Evolutionary conservation across 495 filamentous ascomycete species (phyloP).

Genomic region (Filosporella fistucella): DNA sequence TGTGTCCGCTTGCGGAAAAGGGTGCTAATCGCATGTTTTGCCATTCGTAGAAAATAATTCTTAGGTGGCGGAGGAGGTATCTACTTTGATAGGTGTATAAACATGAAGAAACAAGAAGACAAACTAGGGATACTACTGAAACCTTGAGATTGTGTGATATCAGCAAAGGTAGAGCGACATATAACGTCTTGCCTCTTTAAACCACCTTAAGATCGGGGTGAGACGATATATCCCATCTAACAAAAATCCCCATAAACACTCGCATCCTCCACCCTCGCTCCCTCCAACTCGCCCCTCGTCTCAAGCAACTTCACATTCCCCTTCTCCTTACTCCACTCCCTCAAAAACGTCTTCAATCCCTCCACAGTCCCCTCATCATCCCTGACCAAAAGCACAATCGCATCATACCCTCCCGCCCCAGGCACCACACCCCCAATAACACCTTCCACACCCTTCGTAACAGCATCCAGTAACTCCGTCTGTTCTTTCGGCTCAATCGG

Average conservation of each 20-base stretch:
- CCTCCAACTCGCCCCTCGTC: slow-evolving; percentile 85
- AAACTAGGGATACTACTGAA: no score
- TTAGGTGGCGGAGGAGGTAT: no score
- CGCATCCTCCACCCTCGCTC: slow-evolving; percentile 62
- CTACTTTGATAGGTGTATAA: no score
- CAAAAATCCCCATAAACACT: slow-evolving; percentile 6
- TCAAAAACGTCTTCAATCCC: slow-evolving; percentile 58
- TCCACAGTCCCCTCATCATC: slow-evolving; percentile 65
- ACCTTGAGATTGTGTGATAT: no score
- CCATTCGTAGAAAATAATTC: no score
- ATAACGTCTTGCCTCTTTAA: no score
- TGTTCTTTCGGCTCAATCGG: slow-evolving; percentile 88
- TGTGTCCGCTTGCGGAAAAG: no score
- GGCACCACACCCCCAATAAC: slow-evolving; percentile 91
- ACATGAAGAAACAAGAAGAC: no score
- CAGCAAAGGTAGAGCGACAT: no score
- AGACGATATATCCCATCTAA: no score
- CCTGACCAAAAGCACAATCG: slow-evolving; percentile 71
- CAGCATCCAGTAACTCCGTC: slow-evolving; percentile 74
- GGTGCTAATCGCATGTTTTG: no score
- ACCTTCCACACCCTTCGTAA: slow-evolving; percentile 55
- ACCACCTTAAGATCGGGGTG: no score
- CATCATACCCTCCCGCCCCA: slow-evolving; percentile 93
- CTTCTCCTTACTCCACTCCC: slow-evolving; percentile 59
- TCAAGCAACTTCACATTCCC: slow-evolving; percentile 71